phyloP scores from a whole-genome alignment of 1,284 basidiomycete genomes.

The Ustilago xerochloae region DNA sequence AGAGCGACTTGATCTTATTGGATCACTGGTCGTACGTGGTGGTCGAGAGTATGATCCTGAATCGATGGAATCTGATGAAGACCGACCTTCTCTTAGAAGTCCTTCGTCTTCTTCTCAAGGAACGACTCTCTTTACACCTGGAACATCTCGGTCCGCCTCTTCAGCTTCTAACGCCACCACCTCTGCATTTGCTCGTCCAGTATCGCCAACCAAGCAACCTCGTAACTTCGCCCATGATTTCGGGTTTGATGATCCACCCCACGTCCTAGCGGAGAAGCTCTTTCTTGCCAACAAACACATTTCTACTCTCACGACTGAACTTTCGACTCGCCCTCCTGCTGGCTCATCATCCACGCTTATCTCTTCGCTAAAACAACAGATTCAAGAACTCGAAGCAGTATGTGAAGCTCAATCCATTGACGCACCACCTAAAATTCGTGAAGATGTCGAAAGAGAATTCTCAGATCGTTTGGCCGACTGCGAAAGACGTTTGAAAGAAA shows the following conservation, averaged over 20 bases:
- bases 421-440: constrained; percentile 55
- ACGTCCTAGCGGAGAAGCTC: constrained; percentile 60
- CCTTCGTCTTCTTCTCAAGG: background rate
- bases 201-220: constrained; percentile 50
- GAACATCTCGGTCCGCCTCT: constrained; percentile 18
- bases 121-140: constrained; percentile 1
- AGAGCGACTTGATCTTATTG: constrained; percentile 58
- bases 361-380: constrained; percentile 40
- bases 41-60: constrained; percentile 29
- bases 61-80: constrained; percentile 4
- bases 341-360: constrained; percentile 35
- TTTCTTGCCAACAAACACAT: constrained; percentile 54
- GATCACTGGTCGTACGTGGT: constrained; percentile 56
- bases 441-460: constrained; percentile 62
- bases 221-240: constrained; percentile 11
- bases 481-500: constrained; percentile 27
- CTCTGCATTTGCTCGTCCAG: constrained; percentile 38
- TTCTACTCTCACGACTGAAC: constrained; percentile 31
- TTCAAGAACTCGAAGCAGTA: constrained; percentile 60
- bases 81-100: background rate
- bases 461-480: constrained; percentile 12
- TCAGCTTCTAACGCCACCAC: constrained; percentile 8
- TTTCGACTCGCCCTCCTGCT: constrained; percentile 47
- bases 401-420: constrained; percentile 57
- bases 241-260: constrained; percentile 52